phyloP scores from a whole-genome alignment of 805 yeast genomes.

The Candida sakaeoensis region DNA sequence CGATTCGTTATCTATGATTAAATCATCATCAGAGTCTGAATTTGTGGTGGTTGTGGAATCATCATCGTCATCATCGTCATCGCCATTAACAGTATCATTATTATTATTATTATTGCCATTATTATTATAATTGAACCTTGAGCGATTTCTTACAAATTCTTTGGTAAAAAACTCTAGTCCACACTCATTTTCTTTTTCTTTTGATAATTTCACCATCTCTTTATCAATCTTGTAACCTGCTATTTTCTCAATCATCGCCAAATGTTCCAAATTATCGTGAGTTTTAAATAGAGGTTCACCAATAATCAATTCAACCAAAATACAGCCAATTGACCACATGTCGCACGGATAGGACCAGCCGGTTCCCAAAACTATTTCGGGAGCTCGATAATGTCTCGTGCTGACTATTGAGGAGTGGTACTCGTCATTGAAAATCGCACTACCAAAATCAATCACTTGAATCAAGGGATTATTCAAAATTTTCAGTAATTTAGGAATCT shows the following conservation, averaged over 20 bases:
- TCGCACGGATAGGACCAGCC: conserved; percentile 99
- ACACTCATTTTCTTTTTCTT: conserved; percentile 36
- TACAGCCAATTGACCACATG: conserved; percentile 95
- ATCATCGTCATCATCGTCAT: conserved; percentile 8
- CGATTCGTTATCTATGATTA: conserved; percentile 29
- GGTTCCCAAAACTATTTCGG: conserved; percentile 89
- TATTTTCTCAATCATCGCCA: conserved; percentile 90
- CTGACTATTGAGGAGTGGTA: conserved; percentile 90
- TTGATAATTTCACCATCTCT: conserved; percentile 31
- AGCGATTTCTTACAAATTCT: conserved; percentile 11
- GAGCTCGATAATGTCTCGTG: conserved; percentile 95
- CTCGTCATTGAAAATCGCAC: conserved; percentile 91
- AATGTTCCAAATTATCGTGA: conserved; percentile 89
- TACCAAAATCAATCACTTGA: conserved; percentile 94
- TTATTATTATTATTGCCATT: not conserved
- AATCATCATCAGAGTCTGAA: conserved; percentile 20
- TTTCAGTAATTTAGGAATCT: conserved; percentile 33
- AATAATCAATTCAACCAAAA: conserved; percentile 82
- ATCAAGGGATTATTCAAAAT: conserved; percentile 75
- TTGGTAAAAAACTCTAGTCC: conserved; percentile 36
- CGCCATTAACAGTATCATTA: not conserved
- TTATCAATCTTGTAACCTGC: conserved; percentile 53
- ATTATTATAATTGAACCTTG: not conserved
- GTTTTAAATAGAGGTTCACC: conserved; percentile 95
- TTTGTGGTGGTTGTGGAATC: conserved; percentile 5